phyloP scores from a whole-genome alignment of 371 early-diverging fungal species.

The Mortierella sp. region DNA sequence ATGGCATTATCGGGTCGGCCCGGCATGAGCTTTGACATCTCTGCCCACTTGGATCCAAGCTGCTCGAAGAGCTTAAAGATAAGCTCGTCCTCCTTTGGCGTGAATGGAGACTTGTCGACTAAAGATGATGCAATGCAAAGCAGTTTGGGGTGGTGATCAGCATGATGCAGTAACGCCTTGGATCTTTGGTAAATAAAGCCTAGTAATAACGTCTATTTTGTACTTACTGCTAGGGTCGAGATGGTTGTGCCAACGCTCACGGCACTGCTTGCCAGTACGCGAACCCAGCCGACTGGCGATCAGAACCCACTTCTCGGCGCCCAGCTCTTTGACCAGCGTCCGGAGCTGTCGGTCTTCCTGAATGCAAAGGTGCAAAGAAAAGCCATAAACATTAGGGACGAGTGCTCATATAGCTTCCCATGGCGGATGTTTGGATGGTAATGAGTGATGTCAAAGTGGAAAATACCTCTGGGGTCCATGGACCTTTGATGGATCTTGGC shows the following conservation, averaged over 20 bases:
- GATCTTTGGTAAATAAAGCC: background rate
- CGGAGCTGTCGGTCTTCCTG: conserved; percentile 54
- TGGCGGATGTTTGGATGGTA: no score
- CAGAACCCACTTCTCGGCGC: conserved; percentile 57
- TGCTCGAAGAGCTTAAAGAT: conserved; percentile 52
- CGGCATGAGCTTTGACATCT: conserved; percentile 56
- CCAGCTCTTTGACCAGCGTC: conserved; percentile 42
- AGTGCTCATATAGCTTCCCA: background rate
- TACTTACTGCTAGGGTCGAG: conserved; percentile 52
- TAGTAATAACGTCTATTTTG: background rate
- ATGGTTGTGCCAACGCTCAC: conserved; percentile 57
- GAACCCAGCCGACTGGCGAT: conserved; percentile 54
- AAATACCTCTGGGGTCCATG: conserved; percentile 57
- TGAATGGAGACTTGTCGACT: conserved; percentile 57
- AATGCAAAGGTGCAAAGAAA: background rate
- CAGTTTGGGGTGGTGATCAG: no score
- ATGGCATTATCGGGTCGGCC: conserved; percentile 57
- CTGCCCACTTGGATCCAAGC: conserved; percentile 57
- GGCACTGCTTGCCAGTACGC: conserved; percentile 56
- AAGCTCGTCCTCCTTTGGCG: conserved; percentile 49
- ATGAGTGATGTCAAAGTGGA: no score
- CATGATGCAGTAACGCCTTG: background rate
- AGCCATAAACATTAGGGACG: no score
- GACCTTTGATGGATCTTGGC: conserved; percentile 55
- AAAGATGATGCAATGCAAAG: background rate